Conservation (phyloP, 2,329 filamentous ascomycete species). For the Graphium sp. region DNA sequence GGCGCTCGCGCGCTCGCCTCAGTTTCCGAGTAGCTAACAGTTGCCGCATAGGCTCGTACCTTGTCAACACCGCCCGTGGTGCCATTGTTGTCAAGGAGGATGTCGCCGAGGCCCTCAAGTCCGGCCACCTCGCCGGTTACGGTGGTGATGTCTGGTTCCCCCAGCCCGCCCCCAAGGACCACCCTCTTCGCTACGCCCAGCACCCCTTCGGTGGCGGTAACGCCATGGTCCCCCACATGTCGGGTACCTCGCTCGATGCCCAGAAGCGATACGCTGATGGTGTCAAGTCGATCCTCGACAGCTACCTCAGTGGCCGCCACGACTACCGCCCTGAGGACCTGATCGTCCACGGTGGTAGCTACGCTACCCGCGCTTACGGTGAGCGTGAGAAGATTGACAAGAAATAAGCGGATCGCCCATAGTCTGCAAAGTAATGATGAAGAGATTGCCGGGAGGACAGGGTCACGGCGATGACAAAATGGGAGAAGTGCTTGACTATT, state of each 20-base stretch:
- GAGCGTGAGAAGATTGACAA: conserved; percentile 30
- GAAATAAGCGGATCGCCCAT: too few species aligned
- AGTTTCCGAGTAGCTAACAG: too few species aligned
- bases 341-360: conserved; percentile 79
- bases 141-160: conserved; percentile 92
- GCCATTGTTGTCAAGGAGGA: conserved; percentile 99
- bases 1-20: too few species aligned
- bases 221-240: conserved; percentile 99
- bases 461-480: too few species aligned
- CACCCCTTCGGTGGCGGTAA: conserved; percentile 95
- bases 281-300: conserved; percentile 77
- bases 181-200: conserved; percentile 81
- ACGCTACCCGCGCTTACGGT: conserved; percentile 88
- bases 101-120: conserved; percentile 83
- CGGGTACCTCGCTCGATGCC: conserved; percentile 93
- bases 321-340: conserved; percentile 86
- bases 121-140: conserved; percentile 80
- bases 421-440: too few species aligned
- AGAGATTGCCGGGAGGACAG: too few species aligned
- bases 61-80: conserved; percentile 96
- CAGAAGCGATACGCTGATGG: conserved; percentile 83
- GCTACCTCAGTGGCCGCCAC: conserved; percentile 73
- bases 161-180: conserved; percentile 86
- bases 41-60: conserved; percentile 78
- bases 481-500: too few species aligned